phyloP scores from a whole-genome alignment of 371 early-diverging fungal genomes.

The Phascolomyces articulosus region DNA sequence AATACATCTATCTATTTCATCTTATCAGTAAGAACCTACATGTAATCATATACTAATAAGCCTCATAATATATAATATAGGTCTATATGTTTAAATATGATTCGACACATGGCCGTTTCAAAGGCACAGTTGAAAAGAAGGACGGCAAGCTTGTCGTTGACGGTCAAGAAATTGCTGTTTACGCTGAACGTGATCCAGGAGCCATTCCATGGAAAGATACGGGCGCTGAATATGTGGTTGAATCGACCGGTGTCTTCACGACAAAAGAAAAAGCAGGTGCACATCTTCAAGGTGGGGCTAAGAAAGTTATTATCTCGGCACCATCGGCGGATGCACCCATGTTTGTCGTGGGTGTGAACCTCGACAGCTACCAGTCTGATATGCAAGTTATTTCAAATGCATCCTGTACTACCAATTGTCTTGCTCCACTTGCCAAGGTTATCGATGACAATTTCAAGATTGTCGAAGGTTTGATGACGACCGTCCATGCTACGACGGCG shows the following conservation, averaged over 20 bases:
- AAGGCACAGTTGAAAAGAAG: conserved; percentile 75
- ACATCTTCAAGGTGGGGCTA: conserved; percentile 95
- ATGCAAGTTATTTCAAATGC: conserved; percentile 97
- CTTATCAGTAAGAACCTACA: too few relatives aligned
- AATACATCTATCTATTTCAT: neutral
- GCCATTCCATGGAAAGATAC: conserved; percentile 93
- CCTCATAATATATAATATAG: too few relatives aligned
- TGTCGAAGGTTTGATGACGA: conserved; percentile 92
- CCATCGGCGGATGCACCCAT: conserved; percentile 94
- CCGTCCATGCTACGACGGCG: conserved; percentile 98
- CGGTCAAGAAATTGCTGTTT: conserved; percentile 39
- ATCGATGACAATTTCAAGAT: conserved; percentile 95
- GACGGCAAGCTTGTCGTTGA: conserved; percentile 88
- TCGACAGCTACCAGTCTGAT: conserved; percentile 84
- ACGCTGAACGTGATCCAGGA: conserved; percentile 56
- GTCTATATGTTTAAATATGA: conserved; percentile 98
- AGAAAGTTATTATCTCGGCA: conserved; percentile 99
- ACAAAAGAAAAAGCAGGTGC: conserved; percentile 85
- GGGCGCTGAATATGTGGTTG: conserved; percentile 96
- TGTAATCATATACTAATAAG: too few relatives aligned
- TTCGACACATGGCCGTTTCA: conserved; percentile 96
- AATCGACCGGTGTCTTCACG: conserved; percentile 99
- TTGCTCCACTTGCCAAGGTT: conserved; percentile 99
- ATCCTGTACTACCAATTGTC: conserved; percentile 99
- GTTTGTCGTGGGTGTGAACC: conserved; percentile 96